phyloP scores from a whole-genome alignment of 805 yeast genomes.

The Kodamaea leandrae region DNA sequence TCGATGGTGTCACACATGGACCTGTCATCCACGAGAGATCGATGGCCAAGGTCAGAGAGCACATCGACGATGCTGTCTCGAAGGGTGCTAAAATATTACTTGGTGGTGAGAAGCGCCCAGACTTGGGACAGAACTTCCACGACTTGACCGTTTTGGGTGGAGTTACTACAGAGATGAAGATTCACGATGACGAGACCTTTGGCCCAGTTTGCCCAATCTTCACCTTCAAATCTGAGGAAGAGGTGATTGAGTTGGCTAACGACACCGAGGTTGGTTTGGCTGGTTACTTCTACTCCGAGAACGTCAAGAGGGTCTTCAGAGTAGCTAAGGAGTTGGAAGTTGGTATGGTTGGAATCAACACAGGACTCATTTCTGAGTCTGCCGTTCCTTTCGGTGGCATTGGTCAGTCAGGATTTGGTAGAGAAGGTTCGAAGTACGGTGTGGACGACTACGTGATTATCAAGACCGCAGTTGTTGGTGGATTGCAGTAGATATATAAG shows the following conservation, averaged over 20 bases:
- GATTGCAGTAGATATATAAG: constrained; percentile 5
- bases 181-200: constrained; percentile 71
- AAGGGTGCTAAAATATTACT: constrained; percentile 62
- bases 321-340: constrained; percentile 67
- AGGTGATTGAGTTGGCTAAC: constrained; percentile 62
- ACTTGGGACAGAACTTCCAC: constrained; percentile 62
- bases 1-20: constrained; percentile 63
- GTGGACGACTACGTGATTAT: constrained; percentile 67
- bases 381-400: constrained; percentile 78
- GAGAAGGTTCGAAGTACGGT: constrained; percentile 78
- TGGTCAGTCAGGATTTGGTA: constrained; percentile 75
- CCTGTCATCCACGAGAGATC: constrained; percentile 69
- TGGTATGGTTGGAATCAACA: constrained; percentile 82
- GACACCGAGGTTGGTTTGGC: constrained; percentile 72
- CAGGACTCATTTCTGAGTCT: constrained; percentile 68
- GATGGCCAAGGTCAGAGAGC: constrained; percentile 56
- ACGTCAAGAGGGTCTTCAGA: constrained; percentile 52
- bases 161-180: constrained; percentile 54
- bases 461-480: constrained; percentile 54
- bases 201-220: constrained; percentile 78
- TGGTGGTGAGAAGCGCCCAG: constrained; percentile 58
- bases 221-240: constrained; percentile 61
- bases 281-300: constrained; percentile 65
- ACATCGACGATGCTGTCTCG: constrained; percentile 62
- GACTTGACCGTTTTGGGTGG: constrained; percentile 66